These are phyloP conservation scores for Pseudogymnoascus sp. DNA, from an alignment of 2,329 filamentous ascomycete genomes.

Conservation along the genomic window DNA sequence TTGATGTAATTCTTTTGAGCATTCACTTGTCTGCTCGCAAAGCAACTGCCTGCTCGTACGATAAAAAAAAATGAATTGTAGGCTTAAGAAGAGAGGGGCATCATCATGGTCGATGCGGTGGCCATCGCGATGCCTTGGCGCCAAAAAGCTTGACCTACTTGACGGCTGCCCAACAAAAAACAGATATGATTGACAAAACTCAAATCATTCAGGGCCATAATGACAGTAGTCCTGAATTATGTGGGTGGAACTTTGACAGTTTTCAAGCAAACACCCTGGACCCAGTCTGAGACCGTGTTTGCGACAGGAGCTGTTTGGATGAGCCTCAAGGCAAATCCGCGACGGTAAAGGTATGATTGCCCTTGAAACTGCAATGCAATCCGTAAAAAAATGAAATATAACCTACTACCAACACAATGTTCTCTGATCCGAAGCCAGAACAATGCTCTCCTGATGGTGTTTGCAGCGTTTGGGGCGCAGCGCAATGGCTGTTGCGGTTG, in stretches of 20 bases:
- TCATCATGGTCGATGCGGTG: background rate
- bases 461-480: background rate
- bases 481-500: background rate
- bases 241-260: constrained; percentile 4
- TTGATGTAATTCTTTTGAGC: no score
- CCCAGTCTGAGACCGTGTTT: background rate
- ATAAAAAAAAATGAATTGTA: background rate
- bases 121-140: background rate
- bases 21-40: background rate
- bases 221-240: background rate
- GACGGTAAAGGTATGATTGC: background rate
- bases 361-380: constrained; percentile 5
- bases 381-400: background rate
- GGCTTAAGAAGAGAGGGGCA: background rate
- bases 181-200: background rate
- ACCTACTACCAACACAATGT: background rate
- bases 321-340: background rate
- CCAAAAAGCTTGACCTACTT: background rate
- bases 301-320: background rate
- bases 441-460: background rate
- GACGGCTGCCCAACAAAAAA: background rate
- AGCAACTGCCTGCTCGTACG: background rate
- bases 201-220: background rate
- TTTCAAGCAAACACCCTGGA: constrained; percentile 3
- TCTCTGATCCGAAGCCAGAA: background rate